A percentile compares a stretch with the other conserved stretches of the same genome.
Evolutionary conservation across 2,329 filamentous ascomycete species (phyloP).

Genomic region (Ploettnerulaceae sp.): DNA sequence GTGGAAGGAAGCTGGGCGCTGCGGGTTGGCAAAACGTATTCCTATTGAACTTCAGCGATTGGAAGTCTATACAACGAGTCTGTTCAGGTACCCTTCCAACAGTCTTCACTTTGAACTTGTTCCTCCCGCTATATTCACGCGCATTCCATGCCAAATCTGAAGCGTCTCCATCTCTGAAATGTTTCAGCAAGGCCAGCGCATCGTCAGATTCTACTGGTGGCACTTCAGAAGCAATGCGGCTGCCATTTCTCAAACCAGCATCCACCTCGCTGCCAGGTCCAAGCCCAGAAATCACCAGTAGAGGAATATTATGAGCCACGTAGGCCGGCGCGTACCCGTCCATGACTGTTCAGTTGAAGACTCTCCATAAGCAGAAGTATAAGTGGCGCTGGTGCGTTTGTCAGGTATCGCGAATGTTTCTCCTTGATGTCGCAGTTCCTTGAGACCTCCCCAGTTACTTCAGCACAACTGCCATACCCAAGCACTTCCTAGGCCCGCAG

Average conservation of each 20-base stretch:
- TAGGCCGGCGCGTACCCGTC: slow-evolving; percentile 76
- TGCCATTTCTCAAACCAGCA: slow-evolving; percentile 27
- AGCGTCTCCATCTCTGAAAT: slow-evolving; percentile 62
- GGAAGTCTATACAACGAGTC: slow-evolving; percentile 20
- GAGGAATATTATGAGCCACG: slow-evolving; percentile 79
- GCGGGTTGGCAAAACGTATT: slow-evolving; percentile 50
- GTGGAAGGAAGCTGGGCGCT: slow-evolving; percentile 50
- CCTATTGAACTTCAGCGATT: slow-evolving; percentile 38
- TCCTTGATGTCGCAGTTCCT: neutral
- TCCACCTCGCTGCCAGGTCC: slow-evolving; percentile 41
- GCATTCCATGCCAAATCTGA: slow-evolving; percentile 62
- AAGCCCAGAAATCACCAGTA: slow-evolving; percentile 78
- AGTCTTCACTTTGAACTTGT: slow-evolving; percentile 63
- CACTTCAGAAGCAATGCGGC: slow-evolving; percentile 63
- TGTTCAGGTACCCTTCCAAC: slow-evolving; percentile 67
- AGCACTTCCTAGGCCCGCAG: neutral
- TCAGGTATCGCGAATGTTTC: neutral
- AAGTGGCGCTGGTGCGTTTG: neutral
- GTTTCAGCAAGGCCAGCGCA: slow-evolving; percentile 59
- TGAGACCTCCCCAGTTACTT: neutral
- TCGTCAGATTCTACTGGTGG: slow-evolving; percentile 61
- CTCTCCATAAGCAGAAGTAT: slow-evolving; percentile 28
- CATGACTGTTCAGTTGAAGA: slow-evolving; percentile 47
- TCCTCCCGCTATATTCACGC: slow-evolving; percentile 43
- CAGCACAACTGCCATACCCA: neutral